phyloP scores from a whole-genome alignment of 2,329 filamentous ascomycete genomes.

The Coniochaeta prunicola region DNA sequence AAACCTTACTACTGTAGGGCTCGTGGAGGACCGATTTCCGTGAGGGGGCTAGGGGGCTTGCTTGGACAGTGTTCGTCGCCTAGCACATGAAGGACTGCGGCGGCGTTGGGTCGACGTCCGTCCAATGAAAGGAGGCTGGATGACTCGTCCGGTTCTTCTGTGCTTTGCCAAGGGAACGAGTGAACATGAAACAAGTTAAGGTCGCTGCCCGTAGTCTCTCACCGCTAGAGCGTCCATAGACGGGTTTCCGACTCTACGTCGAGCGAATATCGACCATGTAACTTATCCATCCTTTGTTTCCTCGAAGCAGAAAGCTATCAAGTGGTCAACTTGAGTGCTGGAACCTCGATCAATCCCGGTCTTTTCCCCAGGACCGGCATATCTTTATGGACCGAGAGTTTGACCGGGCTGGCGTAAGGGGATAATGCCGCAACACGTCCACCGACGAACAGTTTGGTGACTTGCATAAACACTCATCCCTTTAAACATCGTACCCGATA shows the following conservation, averaged over 20 bases:
- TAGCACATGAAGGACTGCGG: neutral
- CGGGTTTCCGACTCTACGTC: neutral
- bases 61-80: neutral
- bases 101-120: neutral
- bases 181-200: neutral
- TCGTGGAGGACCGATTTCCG: no score
- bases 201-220: neutral
- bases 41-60: no score
- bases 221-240: neutral
- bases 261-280: neutral
- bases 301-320: neutral
- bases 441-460: conserved; percentile 2
- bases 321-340: neutral
- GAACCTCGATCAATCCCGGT: neutral
- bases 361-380: neutral
- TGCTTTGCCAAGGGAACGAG: neutral
- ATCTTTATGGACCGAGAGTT: neutral
- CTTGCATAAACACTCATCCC: neutral
- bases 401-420: conserved; percentile 23
- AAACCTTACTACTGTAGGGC: no score
- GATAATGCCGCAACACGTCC: conserved; percentile 18
- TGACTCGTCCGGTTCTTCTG: neutral
- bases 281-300: neutral
- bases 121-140: neutral
- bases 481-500: neutral